Conservation (phyloP, 1,284 basidiomycete species). For the Cryptococcus maquisensis region DNA sequence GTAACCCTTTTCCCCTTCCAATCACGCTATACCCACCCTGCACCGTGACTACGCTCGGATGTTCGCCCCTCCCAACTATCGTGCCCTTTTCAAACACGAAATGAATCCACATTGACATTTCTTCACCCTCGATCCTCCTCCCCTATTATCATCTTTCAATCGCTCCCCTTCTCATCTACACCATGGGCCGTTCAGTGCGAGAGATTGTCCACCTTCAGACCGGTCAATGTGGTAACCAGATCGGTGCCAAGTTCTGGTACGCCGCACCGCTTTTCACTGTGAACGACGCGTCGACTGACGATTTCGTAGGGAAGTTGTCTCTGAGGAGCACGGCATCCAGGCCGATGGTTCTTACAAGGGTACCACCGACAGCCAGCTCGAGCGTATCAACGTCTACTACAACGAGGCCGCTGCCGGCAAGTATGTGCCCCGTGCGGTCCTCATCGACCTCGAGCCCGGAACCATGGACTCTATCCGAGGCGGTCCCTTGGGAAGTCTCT, state of each 20-base stretch:
- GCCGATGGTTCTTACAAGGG: conserved; percentile 88
- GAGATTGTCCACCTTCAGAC: conserved; percentile 97
- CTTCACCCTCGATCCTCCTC: neutral
- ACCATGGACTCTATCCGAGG: conserved; percentile 93
- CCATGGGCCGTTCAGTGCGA: conserved; percentile 58
- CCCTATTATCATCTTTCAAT: neutral
- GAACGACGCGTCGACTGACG: conserved; percentile 10
- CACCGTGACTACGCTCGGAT: no score
- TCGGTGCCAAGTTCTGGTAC: conserved; percentile 99
- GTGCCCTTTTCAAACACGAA: no score
- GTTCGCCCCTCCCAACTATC: no score
- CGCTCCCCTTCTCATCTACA: neutral
- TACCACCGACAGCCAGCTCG: conserved; percentile 90
- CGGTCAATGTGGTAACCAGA: conserved; percentile 97
- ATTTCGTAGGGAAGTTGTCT: conserved; percentile 56
- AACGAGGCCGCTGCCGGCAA: conserved; percentile 82
- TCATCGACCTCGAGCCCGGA: conserved; percentile 92
- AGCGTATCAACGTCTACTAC: conserved; percentile 95
- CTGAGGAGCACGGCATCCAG: conserved; percentile 95
- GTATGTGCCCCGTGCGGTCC: conserved; percentile 93
- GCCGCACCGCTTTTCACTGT: conserved; percentile 50
- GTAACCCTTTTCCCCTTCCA: neutral
- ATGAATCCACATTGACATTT: neutral
- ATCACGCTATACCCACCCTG: neutral
- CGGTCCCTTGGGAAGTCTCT: conserved; percentile 53